Base-by-base conservation (phyloP, 257 asterid species). In the Solanum habrochaites region DNA sequence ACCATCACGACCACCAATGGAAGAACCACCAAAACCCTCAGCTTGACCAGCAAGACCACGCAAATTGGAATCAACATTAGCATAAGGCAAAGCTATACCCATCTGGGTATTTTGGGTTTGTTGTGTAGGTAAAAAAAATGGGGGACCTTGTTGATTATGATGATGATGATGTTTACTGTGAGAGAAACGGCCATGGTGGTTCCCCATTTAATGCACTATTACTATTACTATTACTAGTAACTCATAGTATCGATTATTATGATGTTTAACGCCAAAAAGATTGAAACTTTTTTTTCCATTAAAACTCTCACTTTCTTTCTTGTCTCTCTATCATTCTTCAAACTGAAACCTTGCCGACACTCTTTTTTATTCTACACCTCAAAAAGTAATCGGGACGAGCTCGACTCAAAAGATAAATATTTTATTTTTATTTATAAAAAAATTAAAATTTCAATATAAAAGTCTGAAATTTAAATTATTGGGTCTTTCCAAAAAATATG, bases 1-100 rank as follows among this genome's bases (percentile, higher is more conserved):
- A 64, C 95, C 95, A 86, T 89, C 86, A 45, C 87, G 88, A 25
- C 95, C 95, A 70, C 95, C 95, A 43, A 91, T 32, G 69, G 95
- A 88, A 11, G 72, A 83, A 56, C 90, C 90, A 31, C 95, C 95
- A 45, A 89, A 92, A 20, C 95, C 95, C 69, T 92, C 92, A 49
- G 95, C 93, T 85, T 90, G 88, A 42, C 89, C 88, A 73, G 93
- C 90, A 11, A 92, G 87, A 82, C 88, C 89, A 31, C 93, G 45
- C 86, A 92, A 80, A 62, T n/a, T 82, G 25, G 92, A 83, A 43
- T 92, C 92, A 14, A 91, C 91, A 16, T 88, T 83, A 43, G 27
- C 32, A 83, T 92, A 92, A 35, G 93, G 94, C 74, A 90, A 73
- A 92, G 52, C 64, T 67, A 89, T 87, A 1, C 87, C 93, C 94